These are phyloP conservation scores for Wickerhamomyces rabaulensis DNA, from an alignment of 805 yeast genomes.

Conservation along the genomic window DNA sequence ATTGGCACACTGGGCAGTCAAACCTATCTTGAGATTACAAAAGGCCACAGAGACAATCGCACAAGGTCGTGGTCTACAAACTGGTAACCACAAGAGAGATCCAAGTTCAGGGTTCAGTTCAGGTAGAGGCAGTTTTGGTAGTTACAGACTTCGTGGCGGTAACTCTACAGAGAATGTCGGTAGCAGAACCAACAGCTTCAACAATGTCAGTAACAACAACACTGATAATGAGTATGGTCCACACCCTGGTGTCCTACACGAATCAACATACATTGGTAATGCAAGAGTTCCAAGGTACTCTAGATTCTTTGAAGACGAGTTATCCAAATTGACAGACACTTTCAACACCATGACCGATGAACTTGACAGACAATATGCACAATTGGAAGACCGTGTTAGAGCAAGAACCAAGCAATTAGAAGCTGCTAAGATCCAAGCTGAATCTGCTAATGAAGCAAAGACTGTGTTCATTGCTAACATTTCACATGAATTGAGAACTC, in stretches of 20 bases:
- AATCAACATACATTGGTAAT: constrained; percentile 28
- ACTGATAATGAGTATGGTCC: background rate
- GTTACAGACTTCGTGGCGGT: background rate
- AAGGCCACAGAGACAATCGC: constrained; percentile 67
- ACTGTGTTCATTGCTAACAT: constrained; percentile 90
- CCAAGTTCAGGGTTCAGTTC: constrained; percentile 7
- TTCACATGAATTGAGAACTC: constrained; percentile 92
- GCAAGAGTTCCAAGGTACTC: constrained; percentile 41
- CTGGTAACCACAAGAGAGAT: constrained; percentile 8
- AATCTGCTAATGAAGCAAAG: constrained; percentile 93
- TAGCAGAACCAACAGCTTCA: background rate
- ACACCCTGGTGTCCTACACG: constrained; percentile 11
- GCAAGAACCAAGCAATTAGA: constrained; percentile 85
- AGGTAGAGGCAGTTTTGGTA: constrained; percentile 8
- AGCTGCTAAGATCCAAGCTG: constrained; percentile 83
- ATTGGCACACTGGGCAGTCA: constrained; percentile 75
- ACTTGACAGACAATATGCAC: constrained; percentile 74
- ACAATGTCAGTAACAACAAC: background rate
- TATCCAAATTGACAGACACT: constrained; percentile 81
- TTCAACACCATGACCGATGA: constrained; percentile 91
- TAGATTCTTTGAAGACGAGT: constrained; percentile 69
- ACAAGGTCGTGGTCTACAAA: constrained; percentile 35
- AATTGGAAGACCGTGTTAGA: constrained; percentile 82
- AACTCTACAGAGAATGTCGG: background rate
- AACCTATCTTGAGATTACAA: constrained; percentile 75